Conservation (phyloP, 352 stramenopile species). For the Globisporangium rhizosaccharum region DNA sequence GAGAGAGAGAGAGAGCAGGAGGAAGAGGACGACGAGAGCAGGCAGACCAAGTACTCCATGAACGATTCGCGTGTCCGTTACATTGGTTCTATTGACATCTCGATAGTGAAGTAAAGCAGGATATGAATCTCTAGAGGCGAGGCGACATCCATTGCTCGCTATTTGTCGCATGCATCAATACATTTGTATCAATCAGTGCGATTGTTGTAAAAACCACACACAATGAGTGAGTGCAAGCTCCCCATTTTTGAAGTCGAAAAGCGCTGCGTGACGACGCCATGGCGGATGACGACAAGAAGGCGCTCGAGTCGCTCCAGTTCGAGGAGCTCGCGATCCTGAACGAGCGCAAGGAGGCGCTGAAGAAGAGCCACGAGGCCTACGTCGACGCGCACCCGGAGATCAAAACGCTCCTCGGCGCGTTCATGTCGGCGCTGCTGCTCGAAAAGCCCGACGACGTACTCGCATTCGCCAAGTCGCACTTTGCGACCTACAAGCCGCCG, state of each 20-base stretch:
- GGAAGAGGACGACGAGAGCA: too few relatives aligned
- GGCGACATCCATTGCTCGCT: too few relatives aligned
- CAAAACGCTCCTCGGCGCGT: slow-evolving; percentile 84
- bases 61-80: too few relatives aligned
- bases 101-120: too few relatives aligned
- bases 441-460: slow-evolving; percentile 85
- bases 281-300: slow-evolving; percentile 31
- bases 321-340: slow-evolving; percentile 84
- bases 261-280: slow-evolving; percentile 8
- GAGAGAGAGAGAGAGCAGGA: too few relatives aligned
- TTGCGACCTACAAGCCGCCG: slow-evolving; percentile 63
- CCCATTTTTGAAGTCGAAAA: slow-evolving; percentile 1
- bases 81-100: too few relatives aligned
- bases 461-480: slow-evolving; percentile 74
- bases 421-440: slow-evolving; percentile 83
- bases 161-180: too few relatives aligned
- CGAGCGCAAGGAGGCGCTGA: slow-evolving; percentile 81
- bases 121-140: too few relatives aligned
- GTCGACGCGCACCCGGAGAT: slow-evolving; percentile 84
- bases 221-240: neutral
- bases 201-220: too few relatives aligned
- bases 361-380: slow-evolving; percentile 81
- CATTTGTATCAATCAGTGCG: too few relatives aligned
- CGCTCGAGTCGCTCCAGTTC: slow-evolving; percentile 69
- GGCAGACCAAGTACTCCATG: too few relatives aligned